Evolutionary conservation across 2,329 filamentous ascomycete species (phyloP).

Genomic region (Exophiala alcalophila): DNA sequence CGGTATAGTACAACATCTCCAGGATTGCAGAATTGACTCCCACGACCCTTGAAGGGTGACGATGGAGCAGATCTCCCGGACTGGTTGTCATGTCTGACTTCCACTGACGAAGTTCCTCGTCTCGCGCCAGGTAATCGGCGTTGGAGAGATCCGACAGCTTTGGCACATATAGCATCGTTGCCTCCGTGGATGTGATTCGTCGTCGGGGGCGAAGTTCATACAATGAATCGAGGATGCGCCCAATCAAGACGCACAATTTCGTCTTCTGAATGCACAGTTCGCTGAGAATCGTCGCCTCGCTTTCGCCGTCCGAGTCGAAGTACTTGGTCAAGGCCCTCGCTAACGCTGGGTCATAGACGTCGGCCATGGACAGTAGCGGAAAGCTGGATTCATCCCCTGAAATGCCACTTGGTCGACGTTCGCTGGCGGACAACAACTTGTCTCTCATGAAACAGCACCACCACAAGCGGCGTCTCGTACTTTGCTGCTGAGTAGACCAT

Average conservation of each 20-base stretch:
- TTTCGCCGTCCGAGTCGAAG: conserved; percentile 47
- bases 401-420: neutral
- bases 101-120: conserved; percentile 17
- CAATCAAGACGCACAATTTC: conserved; percentile 16
- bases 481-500: neutral
- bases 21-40: conserved; percentile 3
- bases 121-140: conserved; percentile 3
- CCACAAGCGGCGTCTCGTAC: conserved; percentile 3
- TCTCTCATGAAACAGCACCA: conserved; percentile 9
- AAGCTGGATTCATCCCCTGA: neutral
- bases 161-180: conserved; percentile 11
- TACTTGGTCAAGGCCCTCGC: neutral
- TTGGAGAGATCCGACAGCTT: conserved; percentile 3
- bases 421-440: conserved; percentile 2
- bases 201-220: conserved; percentile 5
- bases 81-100: conserved; percentile 4
- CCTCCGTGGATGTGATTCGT: conserved; percentile 2
- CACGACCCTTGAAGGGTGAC: neutral
- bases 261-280: conserved; percentile 10
- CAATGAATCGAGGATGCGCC: conserved; percentile 12
- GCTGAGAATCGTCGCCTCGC: neutral
- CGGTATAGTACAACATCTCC: conserved; percentile 5
- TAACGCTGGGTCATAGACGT: neutral
- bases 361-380: neutral
- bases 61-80: no score